Percentiles rank a stretch among this genome's conserved stretches.
phyloP scores from a whole-genome alignment of 1,284 basidiomycete species.

The Ustilago shanxiensis region DNA sequence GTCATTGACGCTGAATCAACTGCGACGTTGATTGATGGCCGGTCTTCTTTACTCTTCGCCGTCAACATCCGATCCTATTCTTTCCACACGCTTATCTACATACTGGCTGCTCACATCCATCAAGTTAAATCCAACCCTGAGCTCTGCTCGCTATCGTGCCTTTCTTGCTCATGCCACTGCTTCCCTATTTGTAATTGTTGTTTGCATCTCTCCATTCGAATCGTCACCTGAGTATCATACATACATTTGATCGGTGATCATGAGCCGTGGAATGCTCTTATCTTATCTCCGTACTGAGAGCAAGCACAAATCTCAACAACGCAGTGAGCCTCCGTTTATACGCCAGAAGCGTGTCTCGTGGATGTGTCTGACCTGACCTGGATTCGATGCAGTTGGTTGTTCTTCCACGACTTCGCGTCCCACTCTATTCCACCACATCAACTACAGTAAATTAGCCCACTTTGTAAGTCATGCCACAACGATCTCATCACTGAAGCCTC shows the following conservation, averaged over 20 bases:
- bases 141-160: neutral
- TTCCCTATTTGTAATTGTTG: neutral
- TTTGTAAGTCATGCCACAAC: too few relatives aligned
- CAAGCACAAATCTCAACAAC: neutral
- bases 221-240: conserved; percentile 4
- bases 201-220: conserved; percentile 14
- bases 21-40: too few relatives aligned
- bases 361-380: conserved; percentile 1
- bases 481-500: too few relatives aligned
- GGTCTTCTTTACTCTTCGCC: too few relatives aligned
- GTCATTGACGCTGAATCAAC: too few relatives aligned
- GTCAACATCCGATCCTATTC: too few relatives aligned
- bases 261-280: neutral
- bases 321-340: neutral
- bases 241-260: neutral
- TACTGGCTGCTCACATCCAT: too few relatives aligned
- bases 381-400: conserved; percentile 2
- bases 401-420: neutral
- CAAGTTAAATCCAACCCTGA: too few relatives aligned
- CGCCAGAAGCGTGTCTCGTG: conserved; percentile 4
- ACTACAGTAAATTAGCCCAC: too few relatives aligned
- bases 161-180: conserved; percentile 1
- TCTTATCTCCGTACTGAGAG: too few relatives aligned
- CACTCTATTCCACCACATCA: too few relatives aligned
- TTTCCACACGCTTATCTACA: too few relatives aligned